phyloP scores from a whole-genome alignment of 2,329 filamentous ascomycete species.

The Thielaviopsis musarum region DNA sequence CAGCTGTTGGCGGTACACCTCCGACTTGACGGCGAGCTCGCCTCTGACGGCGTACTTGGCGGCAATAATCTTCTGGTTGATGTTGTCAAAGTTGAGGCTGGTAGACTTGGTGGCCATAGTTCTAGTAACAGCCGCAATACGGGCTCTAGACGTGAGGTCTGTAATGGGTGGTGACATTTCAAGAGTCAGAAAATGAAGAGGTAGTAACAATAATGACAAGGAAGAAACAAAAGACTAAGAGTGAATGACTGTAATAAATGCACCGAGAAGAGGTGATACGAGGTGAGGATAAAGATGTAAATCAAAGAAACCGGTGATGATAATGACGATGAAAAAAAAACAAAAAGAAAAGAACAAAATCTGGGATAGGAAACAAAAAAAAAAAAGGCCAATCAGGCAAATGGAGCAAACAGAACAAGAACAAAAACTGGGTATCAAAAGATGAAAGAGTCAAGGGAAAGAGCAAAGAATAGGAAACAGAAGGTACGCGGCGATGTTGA shows the following conservation, averaged over 20 bases:
- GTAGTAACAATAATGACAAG: background rate
- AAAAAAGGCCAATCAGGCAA: background rate
- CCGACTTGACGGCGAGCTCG: constrained; percentile 84
- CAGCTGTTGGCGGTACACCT: constrained; percentile 69
- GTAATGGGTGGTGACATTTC: constrained; percentile 2
- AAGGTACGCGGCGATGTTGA: background rate
- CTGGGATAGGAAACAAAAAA: too few relatives aligned
- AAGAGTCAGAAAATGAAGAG: background rate
- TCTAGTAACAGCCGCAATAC: constrained; percentile 5
- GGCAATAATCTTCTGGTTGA: constrained; percentile 74
- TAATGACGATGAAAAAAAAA: background rate
- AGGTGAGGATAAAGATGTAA: background rate
- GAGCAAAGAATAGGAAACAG: background rate
- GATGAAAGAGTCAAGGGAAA: background rate
- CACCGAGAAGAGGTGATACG: background rate
- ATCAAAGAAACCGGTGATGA: background rate
- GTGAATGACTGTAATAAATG: background rate
- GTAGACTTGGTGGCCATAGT: constrained; percentile 22
- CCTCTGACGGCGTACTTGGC: constrained; percentile 95
- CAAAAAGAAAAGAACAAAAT: background rate
- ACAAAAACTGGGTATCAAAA: background rate
- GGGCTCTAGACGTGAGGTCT: constrained; percentile 4
- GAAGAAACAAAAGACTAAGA: background rate
- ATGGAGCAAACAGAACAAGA: background rate
- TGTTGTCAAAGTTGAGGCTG: constrained; percentile 61